Evolutionary conservation across 176 grass and related monocot species (phyloP).

Genomic region (Triticum timopheevii): DNA sequence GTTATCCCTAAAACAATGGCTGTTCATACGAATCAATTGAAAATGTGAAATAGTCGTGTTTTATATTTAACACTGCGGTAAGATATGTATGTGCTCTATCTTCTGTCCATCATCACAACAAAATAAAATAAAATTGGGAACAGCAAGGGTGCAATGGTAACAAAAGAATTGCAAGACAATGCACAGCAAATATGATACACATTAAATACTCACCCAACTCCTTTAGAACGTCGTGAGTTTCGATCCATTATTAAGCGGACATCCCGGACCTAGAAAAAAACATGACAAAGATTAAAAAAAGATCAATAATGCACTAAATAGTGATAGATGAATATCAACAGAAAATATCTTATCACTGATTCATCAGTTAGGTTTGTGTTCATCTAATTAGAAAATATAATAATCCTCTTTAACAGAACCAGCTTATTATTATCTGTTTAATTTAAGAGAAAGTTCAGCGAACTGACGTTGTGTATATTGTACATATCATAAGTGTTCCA

Average conservation of each 20-base stretch:
- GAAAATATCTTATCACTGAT: background rate
- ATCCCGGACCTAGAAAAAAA: slow-evolving; percentile 79
- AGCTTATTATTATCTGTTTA: background rate
- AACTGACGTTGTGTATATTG: background rate
- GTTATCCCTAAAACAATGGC: slow-evolving; percentile 5
- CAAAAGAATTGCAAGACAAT: background rate
- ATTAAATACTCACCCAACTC: slow-evolving; percentile 82
- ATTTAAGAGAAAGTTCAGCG: background rate
- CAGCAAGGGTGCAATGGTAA: background rate
- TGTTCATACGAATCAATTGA: background rate
- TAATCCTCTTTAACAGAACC: background rate
- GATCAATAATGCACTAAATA: background rate
- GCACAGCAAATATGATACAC: background rate
- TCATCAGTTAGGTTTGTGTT: background rate
- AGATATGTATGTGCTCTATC: slow-evolving; percentile 42
- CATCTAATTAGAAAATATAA: background rate
- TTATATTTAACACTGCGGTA: slow-evolving; percentile 26
- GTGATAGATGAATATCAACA: background rate
- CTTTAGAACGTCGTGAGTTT: slow-evolving; percentile 97
- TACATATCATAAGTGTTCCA: background rate
- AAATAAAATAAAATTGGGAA: slow-evolving; percentile 18
- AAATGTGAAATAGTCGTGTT: slow-evolving; percentile 11
- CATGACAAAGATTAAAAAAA: background rate
- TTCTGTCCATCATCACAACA: background rate
- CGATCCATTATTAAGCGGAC: slow-evolving; percentile 98